phyloP scores from a whole-genome alignment of 2,329 filamentous ascomycete genomes.

The Zelopaecilomyces penicillatus region DNA sequence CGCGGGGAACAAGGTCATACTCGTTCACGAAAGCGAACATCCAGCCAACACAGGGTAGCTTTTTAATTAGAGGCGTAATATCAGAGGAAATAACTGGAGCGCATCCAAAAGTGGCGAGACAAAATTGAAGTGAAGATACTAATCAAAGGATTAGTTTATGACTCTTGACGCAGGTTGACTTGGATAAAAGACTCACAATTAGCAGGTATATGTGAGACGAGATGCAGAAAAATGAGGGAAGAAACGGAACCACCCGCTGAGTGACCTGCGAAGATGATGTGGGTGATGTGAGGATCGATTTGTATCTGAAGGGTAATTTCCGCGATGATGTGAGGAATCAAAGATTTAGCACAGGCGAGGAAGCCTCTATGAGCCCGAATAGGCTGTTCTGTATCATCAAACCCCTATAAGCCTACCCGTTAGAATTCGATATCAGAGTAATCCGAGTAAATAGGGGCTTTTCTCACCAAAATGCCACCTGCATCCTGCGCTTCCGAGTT shows the following conservation, averaged over 20 bases:
- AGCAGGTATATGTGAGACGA: slow-evolving; percentile 1
- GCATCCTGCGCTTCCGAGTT: slow-evolving; percentile 8
- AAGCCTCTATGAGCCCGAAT: slow-evolving; percentile 13
- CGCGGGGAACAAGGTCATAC: slow-evolving; percentile 14
- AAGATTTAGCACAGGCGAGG: slow-evolving; percentile 12
- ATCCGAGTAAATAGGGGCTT: no score
- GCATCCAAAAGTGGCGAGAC: slow-evolving; percentile 14
- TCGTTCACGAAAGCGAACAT: slow-evolving; percentile 14
- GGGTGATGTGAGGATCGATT: background rate
- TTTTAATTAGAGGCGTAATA: slow-evolving; percentile 3
- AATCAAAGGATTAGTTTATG: background rate
- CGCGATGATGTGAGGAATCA: slow-evolving; percentile 9
- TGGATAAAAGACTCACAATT: background rate
- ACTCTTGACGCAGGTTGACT: background rate
- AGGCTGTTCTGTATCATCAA: background rate
- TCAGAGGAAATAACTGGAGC: slow-evolving; percentile 12
- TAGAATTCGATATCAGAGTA: no score
- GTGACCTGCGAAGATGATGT: slow-evolving; percentile 16
- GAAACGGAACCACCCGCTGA: slow-evolving; percentile 17
- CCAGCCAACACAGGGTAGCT: slow-evolving; percentile 3
- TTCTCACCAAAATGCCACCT: slow-evolving; percentile 8
- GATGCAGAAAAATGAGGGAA: slow-evolving; percentile 12
- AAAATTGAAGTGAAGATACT: slow-evolving; percentile 8
- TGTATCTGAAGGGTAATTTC: slow-evolving; percentile 9
- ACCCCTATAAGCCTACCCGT: no score